Conservation (phyloP, 129 eudicot species). For the Gnaphalium uliginosum region DNA sequence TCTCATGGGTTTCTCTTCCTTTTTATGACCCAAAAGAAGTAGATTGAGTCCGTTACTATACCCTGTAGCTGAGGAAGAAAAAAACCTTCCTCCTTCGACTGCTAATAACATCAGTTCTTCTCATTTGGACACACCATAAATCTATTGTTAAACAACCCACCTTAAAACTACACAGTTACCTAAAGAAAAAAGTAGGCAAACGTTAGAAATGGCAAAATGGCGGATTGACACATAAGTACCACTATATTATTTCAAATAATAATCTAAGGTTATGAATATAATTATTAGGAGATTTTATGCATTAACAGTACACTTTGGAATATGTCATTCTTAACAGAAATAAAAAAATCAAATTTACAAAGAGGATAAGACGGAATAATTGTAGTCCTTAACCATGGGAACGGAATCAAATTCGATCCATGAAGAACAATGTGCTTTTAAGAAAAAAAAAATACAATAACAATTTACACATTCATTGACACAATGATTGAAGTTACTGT, state of each 20-base stretch:
- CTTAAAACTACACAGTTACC: conserved; percentile 24
- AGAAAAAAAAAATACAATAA: neutral
- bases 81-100: conserved; percentile 98
- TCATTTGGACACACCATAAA: conserved; percentile 60
- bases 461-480: conserved; percentile 11
- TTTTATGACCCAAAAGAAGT: conserved; percentile 83
- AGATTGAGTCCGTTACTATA: conserved; percentile 89
- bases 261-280: neutral
- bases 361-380: neutral
- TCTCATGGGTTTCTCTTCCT: conserved; percentile 92
- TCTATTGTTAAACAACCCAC: conserved; percentile 11
- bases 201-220: neutral
- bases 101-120: conserved; percentile 95
- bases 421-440: neutral
- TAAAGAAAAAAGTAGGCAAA: conserved; percentile 13
- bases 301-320: neutral
- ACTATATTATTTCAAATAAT: neutral
- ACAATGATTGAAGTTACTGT: conserved; percentile 11
- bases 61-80: conserved; percentile 95
- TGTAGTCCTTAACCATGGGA: conserved; percentile 11
- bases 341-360: no score
- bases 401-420: neutral
- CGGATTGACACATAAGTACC: neutral
- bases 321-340: neutral
- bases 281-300: neutral